Conservation (phyloP, 139 green algal species). For the Chlamydomonas urium region DNA sequence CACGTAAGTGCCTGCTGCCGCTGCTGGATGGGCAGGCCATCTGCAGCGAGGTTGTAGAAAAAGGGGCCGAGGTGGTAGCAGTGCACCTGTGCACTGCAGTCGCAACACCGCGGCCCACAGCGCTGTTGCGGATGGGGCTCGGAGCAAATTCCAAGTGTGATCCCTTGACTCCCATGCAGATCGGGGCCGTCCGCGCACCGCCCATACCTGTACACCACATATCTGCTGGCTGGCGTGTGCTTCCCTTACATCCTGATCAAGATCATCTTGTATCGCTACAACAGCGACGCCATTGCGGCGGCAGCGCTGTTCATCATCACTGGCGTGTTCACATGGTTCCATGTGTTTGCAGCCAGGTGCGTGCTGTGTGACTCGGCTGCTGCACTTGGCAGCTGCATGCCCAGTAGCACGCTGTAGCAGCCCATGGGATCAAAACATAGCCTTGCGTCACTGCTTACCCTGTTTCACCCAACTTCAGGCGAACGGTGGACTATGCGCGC, state of each 20-base stretch:
- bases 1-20: no score
- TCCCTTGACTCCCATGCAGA: neutral
- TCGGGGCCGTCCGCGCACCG: neutral
- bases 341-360: constrained; percentile 50
- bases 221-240: constrained; percentile 30
- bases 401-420: no score
- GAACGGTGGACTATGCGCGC: neutral
- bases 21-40: no score
- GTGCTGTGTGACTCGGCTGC: constrained; percentile 8
- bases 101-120: no score
- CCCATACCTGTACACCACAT: constrained; percentile 52
- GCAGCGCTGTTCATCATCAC: constrained; percentile 40
- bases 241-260: constrained; percentile 48
- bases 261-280: constrained; percentile 35
- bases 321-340: constrained; percentile 39
- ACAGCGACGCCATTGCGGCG: constrained; percentile 8
- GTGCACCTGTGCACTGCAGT: no score
- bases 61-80: no score
- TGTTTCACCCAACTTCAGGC: neutral
- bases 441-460: no score
- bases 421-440: no score
- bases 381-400: no score
- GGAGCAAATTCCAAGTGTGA: no score
- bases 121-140: no score
- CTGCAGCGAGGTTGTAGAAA: no score